Evolutionary conservation across 768 basidiomycete species (phyloP), one percentile per base, ranked within the genome.

Genomic region (Mrakia hoshinonis): DNA sequence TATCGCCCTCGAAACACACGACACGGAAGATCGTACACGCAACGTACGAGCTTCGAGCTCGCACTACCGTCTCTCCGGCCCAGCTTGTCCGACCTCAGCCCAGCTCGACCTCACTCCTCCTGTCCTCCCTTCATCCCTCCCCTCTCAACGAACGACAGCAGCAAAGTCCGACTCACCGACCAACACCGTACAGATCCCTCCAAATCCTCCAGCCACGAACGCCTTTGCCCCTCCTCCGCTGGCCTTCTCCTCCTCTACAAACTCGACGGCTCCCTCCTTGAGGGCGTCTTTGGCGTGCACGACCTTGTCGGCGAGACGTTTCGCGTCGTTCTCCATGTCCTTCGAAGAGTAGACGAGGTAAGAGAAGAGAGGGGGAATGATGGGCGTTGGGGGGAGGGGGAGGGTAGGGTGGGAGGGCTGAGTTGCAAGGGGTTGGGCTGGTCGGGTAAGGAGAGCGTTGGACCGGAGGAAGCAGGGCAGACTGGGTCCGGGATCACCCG

Each of bases 171-270:
- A 84, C 90, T 76, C 70, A 92, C 92, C 93, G 73, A 96, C 93
- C 31, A 95, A 84, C 18, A 96, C 94, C 39, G 89, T 90, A 73
- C 86, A 83, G 67, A 87, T 82, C 74, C 96, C 96, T 73, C 96
- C 96, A 75, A 90, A 89, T 48, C 96, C 96, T 75, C 96, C 96
- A 39, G 92, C 86, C 67, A 95, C 83, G 81, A 99, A 98, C 4
- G 92, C 86, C 81, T 96, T 98, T 74, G 85, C 26, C 20, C 72
- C 72, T 29, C 72, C 72, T 15, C 29, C 20, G 7, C 54, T 29
- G 31, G 47, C 39, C 52, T 58, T 55, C 34, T 72, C 70, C 34
- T 72, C 70, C 34, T 72, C 58, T 47, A 38, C 51, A 48, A 72
- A 67, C 65, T 72, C 70, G 15, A 60, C 47, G 20, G 65, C 64